phyloP scores from a whole-genome alignment of 257 asterid genomes.

The Gardenia jasminoides region DNA sequence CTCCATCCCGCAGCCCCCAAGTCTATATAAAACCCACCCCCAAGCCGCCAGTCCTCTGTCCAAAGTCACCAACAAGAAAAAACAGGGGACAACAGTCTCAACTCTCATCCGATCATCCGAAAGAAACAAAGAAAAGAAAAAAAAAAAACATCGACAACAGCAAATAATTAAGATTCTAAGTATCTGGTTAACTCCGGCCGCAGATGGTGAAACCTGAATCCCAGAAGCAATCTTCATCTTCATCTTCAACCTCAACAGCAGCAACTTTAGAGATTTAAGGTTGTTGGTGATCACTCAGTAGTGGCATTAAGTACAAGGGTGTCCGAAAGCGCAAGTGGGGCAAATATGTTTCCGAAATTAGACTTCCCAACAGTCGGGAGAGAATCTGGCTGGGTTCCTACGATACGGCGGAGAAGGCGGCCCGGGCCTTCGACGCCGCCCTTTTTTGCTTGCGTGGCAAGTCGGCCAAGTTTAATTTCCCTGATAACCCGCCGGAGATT shows the following conservation, averaged over 20 bases:
- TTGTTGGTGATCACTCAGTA: neutral
- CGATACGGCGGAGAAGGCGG: slow-evolving; percentile 69
- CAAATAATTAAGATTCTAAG: neutral
- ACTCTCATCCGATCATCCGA: neutral
- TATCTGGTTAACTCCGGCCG: neutral
- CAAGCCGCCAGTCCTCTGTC: slow-evolving; percentile 50
- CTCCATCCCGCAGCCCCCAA: neutral
- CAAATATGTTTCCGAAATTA: slow-evolving; percentile 62
- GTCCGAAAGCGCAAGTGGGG: slow-evolving; percentile 85
- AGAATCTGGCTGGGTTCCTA: slow-evolving; percentile 78
- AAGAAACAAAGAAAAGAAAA: neutral
- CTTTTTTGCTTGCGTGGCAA: slow-evolving; percentile 67
- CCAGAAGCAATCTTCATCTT: slow-evolving; percentile 16
- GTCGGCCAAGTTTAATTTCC: slow-evolving; percentile 62
- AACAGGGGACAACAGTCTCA: neutral
- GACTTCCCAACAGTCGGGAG: slow-evolving; percentile 70
- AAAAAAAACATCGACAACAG: neutral
- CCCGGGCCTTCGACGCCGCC: slow-evolving; percentile 73
- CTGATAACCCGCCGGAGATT: slow-evolving; percentile 42
- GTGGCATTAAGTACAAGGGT: slow-evolving; percentile 39
- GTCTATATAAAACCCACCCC: slow-evolving; percentile 32
- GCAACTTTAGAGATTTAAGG: neutral
- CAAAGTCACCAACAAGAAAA: neutral
- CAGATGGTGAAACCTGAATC: slow-evolving; percentile 48
- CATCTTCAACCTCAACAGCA: slow-evolving; percentile 17